Conservation (phyloP, 345 rosid genomes). For the Leavenworthia alabamica region DNA sequence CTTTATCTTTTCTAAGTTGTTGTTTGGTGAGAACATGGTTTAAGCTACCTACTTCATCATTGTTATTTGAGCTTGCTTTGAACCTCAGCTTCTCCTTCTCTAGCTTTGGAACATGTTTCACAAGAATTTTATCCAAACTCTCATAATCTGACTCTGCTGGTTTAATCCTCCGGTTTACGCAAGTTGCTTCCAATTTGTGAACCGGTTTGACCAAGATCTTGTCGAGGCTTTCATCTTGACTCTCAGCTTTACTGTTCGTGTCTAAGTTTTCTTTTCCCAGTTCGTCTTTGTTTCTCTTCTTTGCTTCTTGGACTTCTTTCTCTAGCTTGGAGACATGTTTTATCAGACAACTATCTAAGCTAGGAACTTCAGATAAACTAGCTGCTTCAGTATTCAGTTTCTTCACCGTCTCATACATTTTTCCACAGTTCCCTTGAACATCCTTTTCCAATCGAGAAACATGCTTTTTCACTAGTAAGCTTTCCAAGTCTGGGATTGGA, state of each 20-base stretch:
- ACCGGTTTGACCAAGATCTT: constrained; percentile 54
- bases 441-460: constrained; percentile 43
- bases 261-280: constrained; percentile 58
- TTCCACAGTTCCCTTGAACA: constrained; percentile 32
- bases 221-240: constrained; percentile 43
- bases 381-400: constrained; percentile 20
- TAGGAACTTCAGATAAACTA: constrained; percentile 39
- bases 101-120: constrained; percentile 67
- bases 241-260: constrained; percentile 26
- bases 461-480: constrained; percentile 40
- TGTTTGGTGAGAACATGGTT: constrained; percentile 29
- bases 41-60: constrained; percentile 28
- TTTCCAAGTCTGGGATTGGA: constrained; percentile 44
- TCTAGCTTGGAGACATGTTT: constrained; percentile 72
- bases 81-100: constrained; percentile 57
- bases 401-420: constrained; percentile 32
- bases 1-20: constrained; percentile 69
- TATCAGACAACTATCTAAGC: constrained; percentile 70
- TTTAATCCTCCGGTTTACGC: constrained; percentile 32
- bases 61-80: constrained; percentile 29
- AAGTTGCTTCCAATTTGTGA: constrained; percentile 40
- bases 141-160: constrained; percentile 32
- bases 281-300: constrained; percentile 40
- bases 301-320: constrained; percentile 79
- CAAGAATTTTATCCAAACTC: constrained; percentile 75